phyloP scores from a whole-genome alignment of 495 filamentous ascomycete genomes.

The Lentithecium fluviatile region DNA sequence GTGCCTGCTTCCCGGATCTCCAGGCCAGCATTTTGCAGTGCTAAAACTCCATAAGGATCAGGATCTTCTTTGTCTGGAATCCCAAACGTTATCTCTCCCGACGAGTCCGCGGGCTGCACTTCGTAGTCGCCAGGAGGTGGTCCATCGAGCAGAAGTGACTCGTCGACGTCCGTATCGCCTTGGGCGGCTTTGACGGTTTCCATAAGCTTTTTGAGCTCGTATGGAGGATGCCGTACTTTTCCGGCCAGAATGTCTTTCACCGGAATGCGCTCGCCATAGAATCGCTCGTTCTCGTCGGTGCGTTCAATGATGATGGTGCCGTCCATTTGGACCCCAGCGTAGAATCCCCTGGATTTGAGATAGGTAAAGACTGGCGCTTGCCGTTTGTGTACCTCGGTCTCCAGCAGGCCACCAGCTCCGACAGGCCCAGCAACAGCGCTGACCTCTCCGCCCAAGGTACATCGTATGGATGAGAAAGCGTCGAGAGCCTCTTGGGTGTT shows the following conservation, averaged over 20 bases:
- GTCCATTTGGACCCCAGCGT: constrained; percentile 77
- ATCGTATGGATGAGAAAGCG: constrained; percentile 71
- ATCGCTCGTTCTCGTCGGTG: constrained; percentile 83
- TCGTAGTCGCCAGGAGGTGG: constrained; percentile 74
- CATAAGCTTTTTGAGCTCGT: constrained; percentile 61
- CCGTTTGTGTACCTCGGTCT: constrained; percentile 69
- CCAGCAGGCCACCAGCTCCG: constrained; percentile 69
- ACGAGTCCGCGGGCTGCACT: constrained; percentile 46
- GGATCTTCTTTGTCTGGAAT: constrained; percentile 75
- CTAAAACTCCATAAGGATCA: constrained; percentile 85
- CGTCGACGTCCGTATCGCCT: constrained; percentile 66
- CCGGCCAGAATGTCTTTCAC: constrained; percentile 81
- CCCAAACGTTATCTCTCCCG: constrained; percentile 57
- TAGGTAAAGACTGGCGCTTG: constrained; percentile 81
- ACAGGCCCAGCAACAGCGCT: constrained; percentile 76
- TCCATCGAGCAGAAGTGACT: constrained; percentile 53
- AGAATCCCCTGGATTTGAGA: constrained; percentile 81
- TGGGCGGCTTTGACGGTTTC: constrained; percentile 84
- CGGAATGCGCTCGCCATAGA: constrained; percentile 70
- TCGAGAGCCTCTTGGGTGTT: constrained; percentile 79
- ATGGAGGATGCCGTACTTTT: constrained; percentile 68
- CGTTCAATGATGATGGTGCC: constrained; percentile 83
- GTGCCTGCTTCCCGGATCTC: constrained; percentile 85
- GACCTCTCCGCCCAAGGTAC: constrained; percentile 76
- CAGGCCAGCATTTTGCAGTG: constrained; percentile 77